Percentiles rank a stretch among this genome's conserved stretches.
Conservation (phyloP, 176 grass and related monocot species). For the Zea mays region DNA sequence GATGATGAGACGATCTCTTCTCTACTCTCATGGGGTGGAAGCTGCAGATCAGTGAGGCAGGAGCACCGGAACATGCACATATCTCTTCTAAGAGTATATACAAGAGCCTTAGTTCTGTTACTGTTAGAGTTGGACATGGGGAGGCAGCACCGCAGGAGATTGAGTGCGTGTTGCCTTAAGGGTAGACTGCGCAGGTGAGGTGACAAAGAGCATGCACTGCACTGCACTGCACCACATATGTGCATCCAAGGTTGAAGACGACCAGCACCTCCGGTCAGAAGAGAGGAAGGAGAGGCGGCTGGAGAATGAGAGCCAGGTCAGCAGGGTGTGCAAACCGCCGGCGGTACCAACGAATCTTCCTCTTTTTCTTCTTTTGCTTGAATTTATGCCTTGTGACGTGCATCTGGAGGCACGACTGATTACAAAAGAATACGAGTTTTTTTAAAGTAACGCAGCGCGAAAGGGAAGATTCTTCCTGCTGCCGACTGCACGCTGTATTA, state of each 20-base stretch:
- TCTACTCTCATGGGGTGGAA: neutral
- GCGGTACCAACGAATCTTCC: neutral
- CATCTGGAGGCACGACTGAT: slow-evolving; percentile 45
- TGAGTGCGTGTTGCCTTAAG: slow-evolving; percentile 28
- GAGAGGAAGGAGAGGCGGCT: neutral
- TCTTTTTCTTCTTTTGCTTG: neutral
- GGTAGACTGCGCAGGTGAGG: slow-evolving; percentile 29
- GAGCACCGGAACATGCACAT: too few species aligned
- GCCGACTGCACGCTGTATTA: neutral
- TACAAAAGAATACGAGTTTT: slow-evolving; percentile 31
- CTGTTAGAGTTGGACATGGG: too few species aligned
- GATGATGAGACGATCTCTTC: slow-evolving; percentile 38
- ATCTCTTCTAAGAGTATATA: too few species aligned
- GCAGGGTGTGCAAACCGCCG: too few species aligned
- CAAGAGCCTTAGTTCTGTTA: too few species aligned
- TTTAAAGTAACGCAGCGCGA: slow-evolving; percentile 23
- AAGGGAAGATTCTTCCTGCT: slow-evolving; percentile 7
- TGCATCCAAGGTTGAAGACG: slow-evolving; percentile 19
- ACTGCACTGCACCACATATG: slow-evolving; percentile 20
- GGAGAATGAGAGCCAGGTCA: neutral
- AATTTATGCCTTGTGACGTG: slow-evolving; percentile 9
- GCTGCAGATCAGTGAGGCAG: neutral
- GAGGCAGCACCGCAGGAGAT: slow-evolving; percentile 11
- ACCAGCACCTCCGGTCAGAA: slow-evolving; percentile 18
- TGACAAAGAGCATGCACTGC: slow-evolving; percentile 20